Evolutionary conservation across 2,329 filamentous ascomycete species (phyloP), one percentile per base, ranked within the genome.

Genomic region (Claviceps lovelessii): DNA sequence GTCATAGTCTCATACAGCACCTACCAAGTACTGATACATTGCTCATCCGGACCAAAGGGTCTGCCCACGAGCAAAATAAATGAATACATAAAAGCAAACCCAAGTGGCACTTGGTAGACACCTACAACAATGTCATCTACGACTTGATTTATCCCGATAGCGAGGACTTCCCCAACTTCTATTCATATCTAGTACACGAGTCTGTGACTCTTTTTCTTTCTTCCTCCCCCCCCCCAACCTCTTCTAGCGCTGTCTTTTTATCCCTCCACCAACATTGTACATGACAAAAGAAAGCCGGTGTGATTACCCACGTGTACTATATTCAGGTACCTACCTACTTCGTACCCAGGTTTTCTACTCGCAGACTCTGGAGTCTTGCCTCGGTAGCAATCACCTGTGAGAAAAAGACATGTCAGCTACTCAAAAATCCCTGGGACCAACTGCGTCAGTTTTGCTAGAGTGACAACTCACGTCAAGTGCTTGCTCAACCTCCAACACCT

Each of bases 401-500:
- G 66, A 49, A 58, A 55, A 45, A 50, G 2, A 28, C 29, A 51
- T 54, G 28, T 29, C 45, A 46, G 35, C 23, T 11, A 33, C 29
- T 19, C 6, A 2, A 23, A 23, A 6, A 8, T 17, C 15, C 9
- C 15, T 35, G 2, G 17, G 7, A 4, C 8, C 28, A 39, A 17
- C 3, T 17, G 15, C 47, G 31, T 49, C 31, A 9, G 47, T 48
- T 7, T 49, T 11, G 17, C 47, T 4, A 13, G 19, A 29, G 11
- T 5, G 50, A 60, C 31, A 4, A 79, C 84, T 83, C 72, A 95
- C 93, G 71, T 98, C 93, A 64, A 98, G 77, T 64, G 93, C 93
- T 74, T 98, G 93, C 72, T 88, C 85, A 60, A 97, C 93, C 74
- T 98, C 93, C 65, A 98, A 76, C 60, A 95, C 88, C 73, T 90